Percentiles rank a stretch among this genome's conserved stretches.
phyloP scores from a whole-genome alignment of 768 basidiomycete genomes.

The Pisolithus orientalis region DNA sequence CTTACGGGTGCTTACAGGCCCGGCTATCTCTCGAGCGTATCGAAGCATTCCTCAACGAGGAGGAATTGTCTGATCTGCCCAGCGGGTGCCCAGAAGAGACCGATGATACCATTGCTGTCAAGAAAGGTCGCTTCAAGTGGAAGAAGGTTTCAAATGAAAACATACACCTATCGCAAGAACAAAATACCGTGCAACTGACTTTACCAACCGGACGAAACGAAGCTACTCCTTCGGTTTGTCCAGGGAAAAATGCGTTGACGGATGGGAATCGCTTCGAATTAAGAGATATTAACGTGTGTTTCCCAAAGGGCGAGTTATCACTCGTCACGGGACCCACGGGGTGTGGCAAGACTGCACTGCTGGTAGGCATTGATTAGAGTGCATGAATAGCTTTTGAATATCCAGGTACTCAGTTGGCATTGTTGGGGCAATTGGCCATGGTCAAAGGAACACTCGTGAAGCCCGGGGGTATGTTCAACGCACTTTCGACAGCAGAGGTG shows the following conservation, averaged over 20 bases:
- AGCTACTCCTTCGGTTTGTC: constrained; percentile 10
- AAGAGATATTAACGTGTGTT: constrained; percentile 36
- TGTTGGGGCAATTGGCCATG: constrained; percentile 36
- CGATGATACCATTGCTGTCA: constrained; percentile 40
- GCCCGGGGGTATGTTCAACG: constrained; percentile 42
- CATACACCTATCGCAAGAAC: constrained; percentile 20
- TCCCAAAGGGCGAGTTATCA: constrained; percentile 42
- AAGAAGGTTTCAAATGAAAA: constrained; percentile 38
- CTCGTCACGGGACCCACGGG: constrained; percentile 44
- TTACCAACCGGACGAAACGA: neutral
- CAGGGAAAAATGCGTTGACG: constrained; percentile 4
- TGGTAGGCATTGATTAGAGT: constrained; percentile 19
- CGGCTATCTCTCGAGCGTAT: constrained; percentile 57
- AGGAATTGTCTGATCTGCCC: constrained; percentile 60
- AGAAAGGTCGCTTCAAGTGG: constrained; percentile 51
- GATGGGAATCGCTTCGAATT: constrained; percentile 37
- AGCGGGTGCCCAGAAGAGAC: neutral
- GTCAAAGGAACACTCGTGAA: constrained; percentile 31
- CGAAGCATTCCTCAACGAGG: constrained; percentile 52
- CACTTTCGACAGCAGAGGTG: constrained; percentile 24
- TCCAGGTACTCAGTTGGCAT: constrained; percentile 21
- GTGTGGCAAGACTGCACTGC: constrained; percentile 43
- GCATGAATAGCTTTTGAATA: neutral
- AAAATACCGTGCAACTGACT: neutral
- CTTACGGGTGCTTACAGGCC: constrained; percentile 26